phyloP scores from a whole-genome alignment of 225 moss, liverwort and hornwort genomes.

The Polytrichum formosum region DNA sequence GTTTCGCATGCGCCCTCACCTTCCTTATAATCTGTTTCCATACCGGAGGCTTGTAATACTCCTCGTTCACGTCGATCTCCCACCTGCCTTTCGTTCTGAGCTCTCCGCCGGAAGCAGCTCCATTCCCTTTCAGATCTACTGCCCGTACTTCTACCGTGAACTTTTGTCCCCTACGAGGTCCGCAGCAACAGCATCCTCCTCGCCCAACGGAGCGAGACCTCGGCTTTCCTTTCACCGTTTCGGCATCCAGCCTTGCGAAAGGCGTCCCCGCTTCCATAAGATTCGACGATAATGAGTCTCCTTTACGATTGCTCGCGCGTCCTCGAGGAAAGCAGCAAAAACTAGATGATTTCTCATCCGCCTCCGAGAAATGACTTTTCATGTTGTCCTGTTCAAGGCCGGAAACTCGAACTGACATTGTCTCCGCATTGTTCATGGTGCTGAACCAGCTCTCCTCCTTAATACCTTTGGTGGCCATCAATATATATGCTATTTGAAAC shows the following conservation, averaged over 20 bases:
- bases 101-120: background rate
- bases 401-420: conserved; percentile 34
- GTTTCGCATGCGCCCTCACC: conserved; percentile 40
- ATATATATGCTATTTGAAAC: no score
- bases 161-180: conserved; percentile 34
- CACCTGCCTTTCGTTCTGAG: conserved; percentile 48
- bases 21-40: conserved; percentile 61
- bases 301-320: conserved; percentile 5
- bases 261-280: conserved; percentile 12
- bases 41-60: conserved; percentile 52
- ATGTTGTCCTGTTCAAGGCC: conserved; percentile 13
- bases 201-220: conserved; percentile 19
- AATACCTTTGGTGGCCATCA: background rate
- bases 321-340: conserved; percentile 27
- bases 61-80: conserved; percentile 48
- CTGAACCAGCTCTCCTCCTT: conserved; percentile 38
- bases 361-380: conserved; percentile 1
- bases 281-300: conserved; percentile 5
- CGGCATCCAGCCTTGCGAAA: conserved; percentile 25
- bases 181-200: conserved; percentile 35
- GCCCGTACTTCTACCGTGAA: conserved; percentile 19
- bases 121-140: conserved; percentile 11
- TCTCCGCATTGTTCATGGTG: conserved; percentile 21
- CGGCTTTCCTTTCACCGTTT: conserved; percentile 8
- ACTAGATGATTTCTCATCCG: conserved; percentile 10